phyloP scores from a whole-genome alignment of 1,139 yeast genomes.

The Sugiyamaella castrensis region DNA sequence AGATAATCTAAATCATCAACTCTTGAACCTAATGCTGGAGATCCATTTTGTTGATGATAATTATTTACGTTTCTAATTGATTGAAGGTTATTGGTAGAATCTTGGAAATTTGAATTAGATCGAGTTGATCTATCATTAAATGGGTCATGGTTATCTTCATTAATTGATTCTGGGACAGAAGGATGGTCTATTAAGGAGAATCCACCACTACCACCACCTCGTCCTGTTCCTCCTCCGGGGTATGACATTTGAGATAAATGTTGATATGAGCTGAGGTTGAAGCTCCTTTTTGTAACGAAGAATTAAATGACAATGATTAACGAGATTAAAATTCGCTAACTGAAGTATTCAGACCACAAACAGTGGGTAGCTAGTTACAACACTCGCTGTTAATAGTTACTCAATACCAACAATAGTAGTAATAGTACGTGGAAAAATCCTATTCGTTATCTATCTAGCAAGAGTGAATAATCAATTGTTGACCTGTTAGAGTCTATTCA shows the following conservation, averaged over 20 bases:
- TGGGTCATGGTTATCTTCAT: constrained; percentile 5
- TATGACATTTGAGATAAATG: neutral
- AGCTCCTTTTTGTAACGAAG: no score
- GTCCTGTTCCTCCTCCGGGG: neutral
- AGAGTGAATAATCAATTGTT: no score
- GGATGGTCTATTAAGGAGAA: constrained; percentile 25
- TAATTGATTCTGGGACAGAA: constrained; percentile 17
- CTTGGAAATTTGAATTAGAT: no score
- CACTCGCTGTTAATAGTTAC: no score
- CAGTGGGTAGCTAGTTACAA: no score
- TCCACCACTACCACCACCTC: neutral
- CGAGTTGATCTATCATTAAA: neutral
- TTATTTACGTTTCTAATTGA: constrained; percentile 10
- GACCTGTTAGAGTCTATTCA: no score
- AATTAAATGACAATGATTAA: no score
- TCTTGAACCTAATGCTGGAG: constrained; percentile 2
- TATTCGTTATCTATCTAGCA: no score
- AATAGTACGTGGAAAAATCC: no score
- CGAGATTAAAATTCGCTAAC: no score
- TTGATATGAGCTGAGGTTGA: neutral
- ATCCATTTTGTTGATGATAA: neutral
- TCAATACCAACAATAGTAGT: no score
- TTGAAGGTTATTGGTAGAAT: constrained; percentile 8
- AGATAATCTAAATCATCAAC: constrained; percentile 12
- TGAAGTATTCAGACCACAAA: no score